These are phyloP conservation scores for Basipetospora chlamydospora DNA, from an alignment of 2,329 filamentous ascomycete genomes.

Conservation along the genomic window DNA sequence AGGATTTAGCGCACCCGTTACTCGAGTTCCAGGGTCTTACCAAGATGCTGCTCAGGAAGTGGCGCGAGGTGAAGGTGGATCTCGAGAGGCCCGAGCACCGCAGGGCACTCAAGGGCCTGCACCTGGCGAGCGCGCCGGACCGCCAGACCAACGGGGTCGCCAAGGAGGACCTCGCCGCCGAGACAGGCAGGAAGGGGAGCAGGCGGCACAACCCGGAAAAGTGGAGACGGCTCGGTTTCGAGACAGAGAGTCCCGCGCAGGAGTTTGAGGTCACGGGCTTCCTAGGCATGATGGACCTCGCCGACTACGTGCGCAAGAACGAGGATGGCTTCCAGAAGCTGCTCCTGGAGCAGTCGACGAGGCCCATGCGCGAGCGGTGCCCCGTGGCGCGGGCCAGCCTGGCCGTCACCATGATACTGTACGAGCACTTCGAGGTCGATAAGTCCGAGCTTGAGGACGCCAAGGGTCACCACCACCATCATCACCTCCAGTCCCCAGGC, in stretches of 20 bases:
- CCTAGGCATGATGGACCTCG: constrained; percentile 92
- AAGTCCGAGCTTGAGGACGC: constrained; percentile 66
- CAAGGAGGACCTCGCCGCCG: constrained; percentile 21
- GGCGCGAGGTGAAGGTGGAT: constrained; percentile 75
- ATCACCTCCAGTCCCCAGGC: constrained; percentile 60
- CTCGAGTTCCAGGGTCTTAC: constrained; percentile 88
- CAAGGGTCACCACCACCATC: constrained; percentile 61
- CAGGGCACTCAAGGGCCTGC: constrained; percentile 70
- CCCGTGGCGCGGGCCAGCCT: constrained; percentile 79
- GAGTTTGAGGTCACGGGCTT: constrained; percentile 83
- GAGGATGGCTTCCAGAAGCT: constrained; percentile 89
- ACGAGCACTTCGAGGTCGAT: constrained; percentile 92
- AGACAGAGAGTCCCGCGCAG: constrained; percentile 69
- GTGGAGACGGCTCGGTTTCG: constrained; percentile 85
- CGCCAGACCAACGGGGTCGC: constrained; percentile 24
- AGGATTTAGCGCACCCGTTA: constrained; percentile 78
- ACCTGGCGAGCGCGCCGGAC: constrained; percentile 67
- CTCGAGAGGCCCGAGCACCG: constrained; percentile 79
- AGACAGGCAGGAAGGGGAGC: constrained; percentile 47
- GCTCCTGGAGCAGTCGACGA: constrained; percentile 73
- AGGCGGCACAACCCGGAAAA: constrained; percentile 74
- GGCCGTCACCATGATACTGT: constrained; percentile 74
- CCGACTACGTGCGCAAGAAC: constrained; percentile 83
- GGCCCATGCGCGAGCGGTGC: constrained; percentile 57
- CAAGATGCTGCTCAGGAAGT: constrained; percentile 74